phyloP scores from a whole-genome alignment of 345 rosid species.

The Ceriops decandra region DNA sequence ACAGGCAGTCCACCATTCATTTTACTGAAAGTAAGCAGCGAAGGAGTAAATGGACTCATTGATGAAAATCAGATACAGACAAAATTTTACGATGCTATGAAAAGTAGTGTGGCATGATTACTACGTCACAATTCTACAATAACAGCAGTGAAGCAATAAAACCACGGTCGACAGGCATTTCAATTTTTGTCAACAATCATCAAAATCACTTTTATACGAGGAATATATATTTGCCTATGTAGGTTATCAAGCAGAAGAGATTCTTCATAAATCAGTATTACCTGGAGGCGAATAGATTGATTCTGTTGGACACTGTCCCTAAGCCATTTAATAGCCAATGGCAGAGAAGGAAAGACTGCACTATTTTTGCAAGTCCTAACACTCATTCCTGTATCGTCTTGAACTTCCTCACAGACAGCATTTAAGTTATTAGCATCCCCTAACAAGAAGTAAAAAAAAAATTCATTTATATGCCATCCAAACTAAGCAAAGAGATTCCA shows the following conservation, averaged over 20 bases:
- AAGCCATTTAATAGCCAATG: constrained; percentile 84
- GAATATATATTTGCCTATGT: background rate
- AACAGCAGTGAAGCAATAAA: no score
- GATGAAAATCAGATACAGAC: no score
- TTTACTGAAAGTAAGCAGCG: background rate
- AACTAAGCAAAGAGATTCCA: background rate
- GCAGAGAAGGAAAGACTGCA: constrained; percentile 77
- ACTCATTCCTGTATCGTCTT: constrained; percentile 41
- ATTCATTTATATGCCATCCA: constrained; percentile 8
- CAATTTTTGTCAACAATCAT: background rate
- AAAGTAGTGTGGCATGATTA: no score
- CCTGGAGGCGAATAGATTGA: constrained; percentile 66
- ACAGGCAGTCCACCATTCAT: no score
- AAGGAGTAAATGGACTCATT: background rate
- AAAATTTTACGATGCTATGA: no score
- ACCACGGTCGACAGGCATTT: no score
- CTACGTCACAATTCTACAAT: no score
- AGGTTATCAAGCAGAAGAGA: background rate
- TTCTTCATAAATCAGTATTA: constrained; percentile 20
- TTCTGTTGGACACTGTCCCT: constrained; percentile 62
- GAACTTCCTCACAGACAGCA: constrained; percentile 44
- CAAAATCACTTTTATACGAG: no score
- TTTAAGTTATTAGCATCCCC: constrained; percentile 40
- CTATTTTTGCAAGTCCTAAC: constrained; percentile 52
- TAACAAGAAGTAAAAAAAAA: constrained; percentile 21